Conservation (phyloP, 176 grass and related monocot genomes). For the Aegilops longissima region DNA sequence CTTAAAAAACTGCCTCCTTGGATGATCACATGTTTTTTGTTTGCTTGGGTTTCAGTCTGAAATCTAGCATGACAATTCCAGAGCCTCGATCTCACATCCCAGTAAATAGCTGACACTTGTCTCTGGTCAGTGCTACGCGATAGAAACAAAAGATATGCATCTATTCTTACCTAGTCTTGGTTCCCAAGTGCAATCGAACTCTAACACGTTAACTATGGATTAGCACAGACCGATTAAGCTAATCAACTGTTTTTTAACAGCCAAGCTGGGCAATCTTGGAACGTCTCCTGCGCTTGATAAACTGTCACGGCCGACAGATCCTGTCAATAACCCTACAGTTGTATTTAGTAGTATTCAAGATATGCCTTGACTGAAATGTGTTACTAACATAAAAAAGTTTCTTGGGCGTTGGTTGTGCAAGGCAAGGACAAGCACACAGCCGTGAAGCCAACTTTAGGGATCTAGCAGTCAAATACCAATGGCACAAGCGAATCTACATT, state of each 20-base stretch:
- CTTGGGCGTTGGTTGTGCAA: too few relatives aligned
- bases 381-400: too few relatives aligned
- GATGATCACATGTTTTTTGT: not conserved
- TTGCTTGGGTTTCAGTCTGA: not conserved
- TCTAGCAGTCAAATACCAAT: too few relatives aligned
- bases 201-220: not conserved
- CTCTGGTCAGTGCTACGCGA: too few relatives aligned
- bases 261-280: not conserved
- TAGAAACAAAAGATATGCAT: too few relatives aligned
- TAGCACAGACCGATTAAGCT: not conserved
- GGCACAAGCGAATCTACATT: too few relatives aligned
- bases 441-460: too few relatives aligned
- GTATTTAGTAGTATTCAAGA: too few relatives aligned
- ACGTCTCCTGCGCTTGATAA: not conserved
- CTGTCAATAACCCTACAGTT: not conserved
- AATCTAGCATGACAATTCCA: not conserved
- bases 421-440: too few relatives aligned
- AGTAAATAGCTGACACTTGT: too few relatives aligned
- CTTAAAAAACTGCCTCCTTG: not conserved
- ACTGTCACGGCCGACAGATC: not conserved
- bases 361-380: too few relatives aligned
- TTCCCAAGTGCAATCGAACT: not conserved
- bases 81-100: not conserved
- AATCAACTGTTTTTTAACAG: constrained; percentile 1
- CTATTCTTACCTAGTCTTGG: not conserved